These are phyloP conservation scores for Picochlorum sp. DNA, from an alignment of 139 green algal genomes.

Conservation along the genomic window DNA sequence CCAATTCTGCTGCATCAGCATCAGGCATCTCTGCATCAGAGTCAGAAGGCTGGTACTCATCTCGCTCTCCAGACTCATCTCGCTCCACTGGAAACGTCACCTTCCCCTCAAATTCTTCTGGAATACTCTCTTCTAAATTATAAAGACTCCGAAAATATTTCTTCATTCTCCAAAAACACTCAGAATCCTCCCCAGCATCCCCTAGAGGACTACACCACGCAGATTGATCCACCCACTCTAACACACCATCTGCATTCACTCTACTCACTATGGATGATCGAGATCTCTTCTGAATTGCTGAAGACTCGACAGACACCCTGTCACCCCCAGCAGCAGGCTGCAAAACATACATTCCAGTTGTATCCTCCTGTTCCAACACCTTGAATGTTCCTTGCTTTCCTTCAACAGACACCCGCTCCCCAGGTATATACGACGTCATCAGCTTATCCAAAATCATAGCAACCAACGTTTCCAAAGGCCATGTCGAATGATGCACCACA, in stretches of 20 bases:
- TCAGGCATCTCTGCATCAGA: neutral
- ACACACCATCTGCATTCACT: neutral
- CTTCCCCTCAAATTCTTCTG: neutral
- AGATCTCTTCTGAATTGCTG: too few relatives aligned
- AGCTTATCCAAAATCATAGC: neutral
- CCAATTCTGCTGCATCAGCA: constrained; percentile 1
- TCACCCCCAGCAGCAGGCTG: too few relatives aligned
- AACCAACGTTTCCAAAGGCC: neutral
- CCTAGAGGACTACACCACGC: neutral
- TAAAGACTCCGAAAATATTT: neutral
- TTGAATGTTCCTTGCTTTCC: neutral
- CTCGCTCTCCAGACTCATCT: neutral
- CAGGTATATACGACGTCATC: neutral
- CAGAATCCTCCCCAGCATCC: neutral
- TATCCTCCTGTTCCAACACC: too few relatives aligned
- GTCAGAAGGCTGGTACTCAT: neutral
- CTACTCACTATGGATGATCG: too few relatives aligned
- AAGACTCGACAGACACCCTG: too few relatives aligned
- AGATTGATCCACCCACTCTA: neutral
- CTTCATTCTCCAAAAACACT: constrained; percentile 1
- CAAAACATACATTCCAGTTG: too few relatives aligned
- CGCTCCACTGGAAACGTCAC: neutral
- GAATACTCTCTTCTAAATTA: neutral
- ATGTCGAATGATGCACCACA: neutral
- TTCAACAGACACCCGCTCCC: neutral